These are phyloP conservation scores for Claviceps spartinae DNA, from an alignment of 2,329 filamentous ascomycete genomes.

Conservation along the genomic window DNA sequence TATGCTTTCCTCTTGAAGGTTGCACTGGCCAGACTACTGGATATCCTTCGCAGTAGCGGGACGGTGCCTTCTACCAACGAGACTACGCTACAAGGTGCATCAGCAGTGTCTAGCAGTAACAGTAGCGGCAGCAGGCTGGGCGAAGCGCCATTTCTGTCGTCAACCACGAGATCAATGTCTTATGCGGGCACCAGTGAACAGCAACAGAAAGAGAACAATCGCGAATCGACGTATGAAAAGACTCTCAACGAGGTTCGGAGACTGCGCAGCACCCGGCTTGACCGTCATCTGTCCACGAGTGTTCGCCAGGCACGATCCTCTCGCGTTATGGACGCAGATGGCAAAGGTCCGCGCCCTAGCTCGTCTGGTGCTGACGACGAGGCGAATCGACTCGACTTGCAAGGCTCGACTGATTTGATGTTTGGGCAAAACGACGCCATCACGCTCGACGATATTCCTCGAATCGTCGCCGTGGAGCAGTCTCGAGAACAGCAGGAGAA, in stretches of 20 bases:
- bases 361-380: conserved; percentile 54
- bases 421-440: conserved; percentile 85
- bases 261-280: conserved; percentile 80
- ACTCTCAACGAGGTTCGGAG: conserved; percentile 91
- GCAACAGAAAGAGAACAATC: conserved; percentile 35
- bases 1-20: conserved; percentile 89
- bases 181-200: conserved; percentile 42
- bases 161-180: conserved; percentile 61
- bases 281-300: conserved; percentile 86
- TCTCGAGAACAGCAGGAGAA: conserved; percentile 80
- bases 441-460: conserved; percentile 88
- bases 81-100: conserved; percentile 22
- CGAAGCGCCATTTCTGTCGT: conserved; percentile 32
- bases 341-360: conserved; percentile 55
- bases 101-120: background rate
- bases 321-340: conserved; percentile 62
- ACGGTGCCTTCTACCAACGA: conserved; percentile 68
- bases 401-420: conserved; percentile 60
- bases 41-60: conserved; percentile 73
- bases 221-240: conserved; percentile 77
- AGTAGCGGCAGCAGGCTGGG: conserved; percentile 3
- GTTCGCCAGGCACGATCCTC: conserved; percentile 84
- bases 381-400: conserved; percentile 15
- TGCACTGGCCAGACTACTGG: conserved; percentile 75
- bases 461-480: conserved; percentile 91